Evolutionary conservation across 2,329 filamentous ascomycete genomes (phyloP), one percentile per base, ranked within the genome.

Genomic region (Colletotrichum somersetense): DNA sequence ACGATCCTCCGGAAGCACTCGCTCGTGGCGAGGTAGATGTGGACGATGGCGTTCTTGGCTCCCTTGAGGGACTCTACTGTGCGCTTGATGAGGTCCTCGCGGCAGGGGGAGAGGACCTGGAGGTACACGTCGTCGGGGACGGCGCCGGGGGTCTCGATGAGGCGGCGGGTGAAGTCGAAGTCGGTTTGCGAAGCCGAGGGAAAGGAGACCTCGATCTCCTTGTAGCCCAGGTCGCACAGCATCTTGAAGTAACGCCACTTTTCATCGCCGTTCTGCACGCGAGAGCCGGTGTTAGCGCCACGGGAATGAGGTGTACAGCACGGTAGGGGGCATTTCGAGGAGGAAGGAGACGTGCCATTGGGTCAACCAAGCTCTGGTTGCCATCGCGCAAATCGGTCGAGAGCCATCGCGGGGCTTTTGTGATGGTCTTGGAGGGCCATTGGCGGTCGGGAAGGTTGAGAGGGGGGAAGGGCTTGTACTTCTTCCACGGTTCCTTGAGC

Each of bases 161-260:
- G 86, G 78, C 92, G 91, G 76, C 94, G 89, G 52, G 95, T 97
- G 80, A 98, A 98, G 85, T 97, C 94, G 85, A 95, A 98, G 84
- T 98, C 96, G 78, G 93, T 97, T 80, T 97, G 92, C 50, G 95
- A 97, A 18, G 96, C 95, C 0, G 95, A 97, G 62, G 96, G 96
- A 84, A 97, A 98, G 5, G 95, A 96, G 26, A 98, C 92, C 81
- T 98, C 96, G 75, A 98, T 98, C 84, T 98, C 96, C 85, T 98
- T 98, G 88, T 97, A 98, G 77, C 96, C 96, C 62, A 98, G 88
- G 73, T 96, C 91, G 78, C 92, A 90, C 66, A 98, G 90, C 94
- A 97, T 97, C 83, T 95, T 91, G 87, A 98, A 98, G 87, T 95
- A 98, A 73, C 88, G 87, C 90, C 93, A 96, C 85, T 98, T 98